Percentiles rank a stretch among this genome's conserved stretches.
phyloP scores from a whole-genome alignment of 805 yeast genomes.

The Grigorovia humatica region DNA sequence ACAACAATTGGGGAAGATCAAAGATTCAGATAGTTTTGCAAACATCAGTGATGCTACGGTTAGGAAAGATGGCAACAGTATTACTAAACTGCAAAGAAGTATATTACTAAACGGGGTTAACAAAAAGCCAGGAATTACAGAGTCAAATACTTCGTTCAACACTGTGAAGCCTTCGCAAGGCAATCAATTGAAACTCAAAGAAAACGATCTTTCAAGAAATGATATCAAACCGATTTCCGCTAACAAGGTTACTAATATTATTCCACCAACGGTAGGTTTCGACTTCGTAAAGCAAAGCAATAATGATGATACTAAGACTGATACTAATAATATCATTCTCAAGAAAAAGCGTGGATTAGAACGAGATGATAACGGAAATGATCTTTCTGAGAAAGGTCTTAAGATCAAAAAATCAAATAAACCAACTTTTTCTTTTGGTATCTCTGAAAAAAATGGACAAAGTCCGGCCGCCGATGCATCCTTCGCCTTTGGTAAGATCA shows the following conservation, averaged over 20 bases:
- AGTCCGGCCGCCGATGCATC: too few species aligned
- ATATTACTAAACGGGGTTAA: constrained; percentile 8
- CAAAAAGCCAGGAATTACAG: background rate
- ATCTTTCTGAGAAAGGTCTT: background rate
- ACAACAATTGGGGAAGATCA: background rate
- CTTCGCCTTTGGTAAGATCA: too few species aligned
- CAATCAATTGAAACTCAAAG: too few species aligned
- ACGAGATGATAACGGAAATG: background rate
- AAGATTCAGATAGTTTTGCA: background rate
- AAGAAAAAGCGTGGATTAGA: background rate
- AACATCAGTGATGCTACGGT: background rate
- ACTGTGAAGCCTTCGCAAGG: too few species aligned
- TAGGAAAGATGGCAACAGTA: background rate
- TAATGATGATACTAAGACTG: constrained; percentile 5
- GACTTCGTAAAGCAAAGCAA: constrained; percentile 22
- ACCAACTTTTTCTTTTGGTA: constrained; percentile 10
- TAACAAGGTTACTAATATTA: constrained; percentile 3
- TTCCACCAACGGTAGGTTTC: constrained; percentile 24
- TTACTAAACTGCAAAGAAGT: constrained; percentile 6
- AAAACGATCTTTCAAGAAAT: background rate
- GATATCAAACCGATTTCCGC: background rate
- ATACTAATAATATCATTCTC: background rate
- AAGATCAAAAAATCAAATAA: constrained; percentile 1
- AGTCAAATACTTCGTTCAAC: too few species aligned
- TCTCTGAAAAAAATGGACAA: background rate